These are phyloP conservation scores for Yarrowia hollandica DNA, from an alignment of 805 yeast species.

Conservation along the genomic window DNA sequence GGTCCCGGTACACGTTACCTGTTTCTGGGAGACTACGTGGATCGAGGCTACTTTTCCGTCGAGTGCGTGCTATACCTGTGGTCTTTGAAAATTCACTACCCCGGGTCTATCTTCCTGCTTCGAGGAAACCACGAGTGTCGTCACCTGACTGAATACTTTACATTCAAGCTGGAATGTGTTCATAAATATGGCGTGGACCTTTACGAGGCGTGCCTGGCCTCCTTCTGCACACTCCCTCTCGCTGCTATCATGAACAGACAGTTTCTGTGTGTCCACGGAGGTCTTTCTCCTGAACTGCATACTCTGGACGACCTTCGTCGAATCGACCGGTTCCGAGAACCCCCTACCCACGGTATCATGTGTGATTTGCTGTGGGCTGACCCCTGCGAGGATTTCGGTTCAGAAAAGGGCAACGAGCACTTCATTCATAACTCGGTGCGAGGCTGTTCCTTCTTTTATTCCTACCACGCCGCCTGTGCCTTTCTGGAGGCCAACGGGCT, in stretches of 20 bases:
- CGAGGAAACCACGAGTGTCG: constrained; percentile 97
- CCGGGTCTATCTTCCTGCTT: constrained; percentile 69
- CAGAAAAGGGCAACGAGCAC: constrained; percentile 89
- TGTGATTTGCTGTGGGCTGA: constrained; percentile 98
- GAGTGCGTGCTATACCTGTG: constrained; percentile 86
- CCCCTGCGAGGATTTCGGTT: constrained; percentile 86
- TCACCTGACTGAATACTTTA: constrained; percentile 95
- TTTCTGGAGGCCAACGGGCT: constrained; percentile 74
- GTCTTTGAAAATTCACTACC: constrained; percentile 73
- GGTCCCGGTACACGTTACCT: constrained; percentile 66
- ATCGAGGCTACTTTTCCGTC: constrained; percentile 97
- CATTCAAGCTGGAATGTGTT: constrained; percentile 94
- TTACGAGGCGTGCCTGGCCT: constrained; percentile 78
- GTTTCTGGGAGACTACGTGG: constrained; percentile 97
- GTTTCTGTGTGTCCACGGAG: constrained; percentile 93
- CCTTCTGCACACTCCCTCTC: constrained; percentile 85
- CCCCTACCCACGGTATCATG: constrained; percentile 86
- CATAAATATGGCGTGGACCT: constrained; percentile 79
- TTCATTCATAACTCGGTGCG: constrained; percentile 95
- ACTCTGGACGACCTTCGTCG: constrained; percentile 72
- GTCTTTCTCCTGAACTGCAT: constrained; percentile 73
- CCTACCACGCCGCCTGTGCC: constrained; percentile 77
- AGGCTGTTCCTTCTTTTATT: constrained; percentile 94
- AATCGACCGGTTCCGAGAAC: constrained; percentile 75
- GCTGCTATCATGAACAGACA: constrained; percentile 77